Evolutionary conservation across 371 early-diverging fungal genomes (phyloP).

Genomic region (Lichtheimia corymbifera): DNA sequence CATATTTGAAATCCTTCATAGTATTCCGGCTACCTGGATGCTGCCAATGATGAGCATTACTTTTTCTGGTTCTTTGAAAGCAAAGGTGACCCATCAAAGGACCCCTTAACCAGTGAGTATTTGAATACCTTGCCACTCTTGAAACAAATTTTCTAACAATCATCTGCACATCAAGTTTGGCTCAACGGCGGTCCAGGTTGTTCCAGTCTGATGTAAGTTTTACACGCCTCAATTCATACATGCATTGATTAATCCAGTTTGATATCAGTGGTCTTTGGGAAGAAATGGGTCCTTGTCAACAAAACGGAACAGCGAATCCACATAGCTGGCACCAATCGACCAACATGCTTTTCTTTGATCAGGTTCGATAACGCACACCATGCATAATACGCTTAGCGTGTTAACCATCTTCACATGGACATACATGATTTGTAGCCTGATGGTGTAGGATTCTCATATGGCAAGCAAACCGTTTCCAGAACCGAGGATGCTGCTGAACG

Average conservation of each 20-base stretch:
- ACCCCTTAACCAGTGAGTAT: slow-evolving; percentile 48
- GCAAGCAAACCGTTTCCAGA: slow-evolving; percentile 47
- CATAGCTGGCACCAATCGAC: slow-evolving; percentile 80
- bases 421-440: slow-evolving; percentile 48
- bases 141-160: neutral
- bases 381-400: neutral
- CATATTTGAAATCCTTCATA: neutral
- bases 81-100: slow-evolving; percentile 54
- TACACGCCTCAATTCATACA: neutral
- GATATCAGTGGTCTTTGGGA: slow-evolving; percentile 75
- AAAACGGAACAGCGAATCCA: slow-evolving; percentile 55
- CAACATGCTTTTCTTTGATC: slow-evolving; percentile 86
- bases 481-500: slow-evolving; percentile 48
- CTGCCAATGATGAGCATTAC: slow-evolving; percentile 60
- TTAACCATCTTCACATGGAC: no score
- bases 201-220: slow-evolving; percentile 56
- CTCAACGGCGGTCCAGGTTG: slow-evolving; percentile 87
- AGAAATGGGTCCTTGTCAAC: slow-evolving; percentile 75
- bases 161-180: slow-evolving; percentile 66
- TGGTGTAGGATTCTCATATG: slow-evolving; percentile 77
- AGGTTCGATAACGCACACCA: slow-evolving; percentile 22
- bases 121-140: neutral
- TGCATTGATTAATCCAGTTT: neutral
- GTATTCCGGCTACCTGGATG: slow-evolving; percentile 66
- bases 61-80: slow-evolving; percentile 93